A percentile compares a stretch with the other conserved stretches of the same genome.
phyloP scores from a whole-genome alignment of 176 grass and related monocot genomes.

The Stipa capillata region DNA sequence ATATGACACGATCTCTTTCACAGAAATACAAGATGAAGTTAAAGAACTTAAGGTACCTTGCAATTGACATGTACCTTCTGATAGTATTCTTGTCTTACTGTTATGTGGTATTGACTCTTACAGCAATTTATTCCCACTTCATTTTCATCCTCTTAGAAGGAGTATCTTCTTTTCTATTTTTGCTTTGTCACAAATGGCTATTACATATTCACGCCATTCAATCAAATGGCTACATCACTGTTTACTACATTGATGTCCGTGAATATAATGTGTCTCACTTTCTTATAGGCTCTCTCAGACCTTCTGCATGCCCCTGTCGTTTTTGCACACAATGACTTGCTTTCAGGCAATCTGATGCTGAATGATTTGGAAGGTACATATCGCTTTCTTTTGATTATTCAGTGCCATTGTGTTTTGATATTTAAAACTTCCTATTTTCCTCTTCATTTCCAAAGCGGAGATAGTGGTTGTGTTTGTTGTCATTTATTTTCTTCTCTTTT shows the following conservation, averaged over 20 bases:
- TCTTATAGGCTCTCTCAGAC: slow-evolving; percentile 66
- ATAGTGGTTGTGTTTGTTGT: background rate
- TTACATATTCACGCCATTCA: background rate
- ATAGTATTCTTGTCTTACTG: background rate
- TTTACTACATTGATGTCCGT: background rate
- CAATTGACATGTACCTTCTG: no score
- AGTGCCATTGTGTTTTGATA: background rate
- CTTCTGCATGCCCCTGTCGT: slow-evolving; percentile 58
- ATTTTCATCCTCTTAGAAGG: background rate
- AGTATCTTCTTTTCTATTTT: background rate
- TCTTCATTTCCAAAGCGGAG: background rate
- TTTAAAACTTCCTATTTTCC: background rate
- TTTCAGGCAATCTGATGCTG: slow-evolving; percentile 94
- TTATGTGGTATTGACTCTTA: background rate
- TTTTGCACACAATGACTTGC: slow-evolving; percentile 93
- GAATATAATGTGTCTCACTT: background rate
- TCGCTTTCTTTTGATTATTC: background rate
- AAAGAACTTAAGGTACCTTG: slow-evolving; percentile 77
- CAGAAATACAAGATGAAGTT: slow-evolving; percentile 72
- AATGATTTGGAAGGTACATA: slow-evolving; percentile 82
- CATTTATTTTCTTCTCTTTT: slow-evolving; percentile 2
- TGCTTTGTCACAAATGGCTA: background rate
- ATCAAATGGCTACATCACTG: background rate
- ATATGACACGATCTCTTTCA: slow-evolving; percentile 84
- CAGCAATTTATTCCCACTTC: background rate